Evolutionary conservation across 2,329 filamentous ascomycete species (phyloP), one percentile per base, ranked within the genome.

Genomic region (Gyromitra esculenta): DNA sequence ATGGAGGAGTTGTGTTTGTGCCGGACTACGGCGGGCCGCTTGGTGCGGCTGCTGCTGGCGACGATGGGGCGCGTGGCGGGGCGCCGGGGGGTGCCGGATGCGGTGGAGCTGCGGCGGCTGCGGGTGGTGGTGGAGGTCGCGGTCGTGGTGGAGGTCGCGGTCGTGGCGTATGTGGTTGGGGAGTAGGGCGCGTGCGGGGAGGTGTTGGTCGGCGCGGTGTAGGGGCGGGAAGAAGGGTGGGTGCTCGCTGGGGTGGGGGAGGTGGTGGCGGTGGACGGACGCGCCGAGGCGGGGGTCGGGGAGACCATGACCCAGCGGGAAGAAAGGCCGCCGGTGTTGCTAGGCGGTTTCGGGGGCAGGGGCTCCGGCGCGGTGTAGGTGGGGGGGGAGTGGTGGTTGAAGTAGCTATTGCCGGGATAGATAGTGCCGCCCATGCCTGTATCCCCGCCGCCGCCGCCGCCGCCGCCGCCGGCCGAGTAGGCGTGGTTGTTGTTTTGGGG

Each of bases 221-320:
- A 68, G 2, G 70, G 70, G 5, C 63, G 72, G 11, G 75, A 62
- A n/a, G 43, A n/a, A 13, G 72, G 21, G 59, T 41, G 43, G 39
- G n/a, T n/a, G 62, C 15, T 31, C 11, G 21, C 15, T 18, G 48
- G 13, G 15, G 45, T 50, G 3, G 57, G 18, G 21, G 45, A n/a
- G 45, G 68, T 21, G 9, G 64, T 65, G 18, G 73, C 54, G 9
- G 66, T 79, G 35, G 66, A 64, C n/a, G 75, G 69, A 21, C 74
- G 75, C 13, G 52, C 15, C 5, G 50, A 48, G 39, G 76, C 41
- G 5, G 75, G 75, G 9, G 75, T 74, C 13, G 77, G 77, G 13
- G 77, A 79, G 9, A 79, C 77, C 72, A 79, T 73, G 31, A 79
- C 75, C 77, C 77, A 79, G 35, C 71, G 72, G 18, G 77, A 77